phyloP scores from a whole-genome alignment of 2,329 filamentous ascomycete genomes.

The Pseudocercospora crystallina region DNA sequence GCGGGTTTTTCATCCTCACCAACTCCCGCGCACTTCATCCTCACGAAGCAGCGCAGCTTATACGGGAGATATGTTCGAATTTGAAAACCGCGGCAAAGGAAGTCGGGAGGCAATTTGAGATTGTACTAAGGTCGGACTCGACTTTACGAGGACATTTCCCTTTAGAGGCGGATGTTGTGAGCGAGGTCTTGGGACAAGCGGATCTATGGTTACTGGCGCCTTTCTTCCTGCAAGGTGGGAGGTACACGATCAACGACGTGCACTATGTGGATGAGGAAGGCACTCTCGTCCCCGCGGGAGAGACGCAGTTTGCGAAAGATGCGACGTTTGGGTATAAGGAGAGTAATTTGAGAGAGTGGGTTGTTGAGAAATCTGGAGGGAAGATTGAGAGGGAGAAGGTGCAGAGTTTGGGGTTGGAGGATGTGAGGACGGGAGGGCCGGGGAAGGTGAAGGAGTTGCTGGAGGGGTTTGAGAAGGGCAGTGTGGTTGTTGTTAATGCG shows the following conservation, averaged over 20 bases:
- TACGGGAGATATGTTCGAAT: slow-evolving; percentile 53
- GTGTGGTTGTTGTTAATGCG: slow-evolving; percentile 55
- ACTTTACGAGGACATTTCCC: slow-evolving; percentile 60
- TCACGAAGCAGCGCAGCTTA: slow-evolving; percentile 47
- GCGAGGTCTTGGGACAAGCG: slow-evolving; percentile 50
- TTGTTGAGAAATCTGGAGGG: slow-evolving; percentile 55
- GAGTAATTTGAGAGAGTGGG: slow-evolving; percentile 55
- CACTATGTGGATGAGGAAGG: slow-evolving; percentile 59
- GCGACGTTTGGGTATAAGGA: slow-evolving; percentile 59
- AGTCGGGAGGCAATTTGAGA: slow-evolving; percentile 47
- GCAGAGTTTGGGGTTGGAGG: slow-evolving; percentile 47
- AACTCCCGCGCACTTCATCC: slow-evolving; percentile 59
- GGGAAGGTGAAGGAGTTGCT: slow-evolving; percentile 46
- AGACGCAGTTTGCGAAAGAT: slow-evolving; percentile 58
- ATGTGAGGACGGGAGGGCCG: slow-evolving; percentile 50
- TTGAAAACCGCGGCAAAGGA: slow-evolving; percentile 46
- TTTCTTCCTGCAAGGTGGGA: slow-evolving; percentile 60
- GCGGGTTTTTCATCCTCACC: slow-evolving; percentile 61
- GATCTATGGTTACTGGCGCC: slow-evolving; percentile 59
- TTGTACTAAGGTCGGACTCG: slow-evolving; percentile 59
- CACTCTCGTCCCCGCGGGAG: slow-evolving; percentile 50
- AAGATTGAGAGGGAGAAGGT: slow-evolving; percentile 42
- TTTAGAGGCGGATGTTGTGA: slow-evolving; percentile 54
- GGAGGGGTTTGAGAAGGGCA: slow-evolving; percentile 36
- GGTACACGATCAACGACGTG: slow-evolving; percentile 58